Conservation (phyloP, 768 basidiomycete genomes). For the Pisolithus sp. region DNA sequence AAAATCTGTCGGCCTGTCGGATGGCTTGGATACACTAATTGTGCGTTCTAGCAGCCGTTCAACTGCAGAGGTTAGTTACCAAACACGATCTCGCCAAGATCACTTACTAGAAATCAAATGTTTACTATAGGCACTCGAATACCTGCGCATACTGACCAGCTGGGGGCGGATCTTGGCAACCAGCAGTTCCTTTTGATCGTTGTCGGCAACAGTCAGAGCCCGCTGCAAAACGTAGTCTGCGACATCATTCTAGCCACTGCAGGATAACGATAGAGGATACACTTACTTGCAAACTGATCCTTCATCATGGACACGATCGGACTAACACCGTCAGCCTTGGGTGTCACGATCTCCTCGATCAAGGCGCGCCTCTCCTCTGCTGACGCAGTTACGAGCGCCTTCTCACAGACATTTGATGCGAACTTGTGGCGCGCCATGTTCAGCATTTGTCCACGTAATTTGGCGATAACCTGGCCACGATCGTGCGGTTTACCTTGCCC, state of each 20-base stretch:
- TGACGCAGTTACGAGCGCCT: constrained; percentile 67
- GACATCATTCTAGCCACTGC: constrained; percentile 3
- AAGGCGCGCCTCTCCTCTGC: constrained; percentile 58
- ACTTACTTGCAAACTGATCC: constrained; percentile 84
- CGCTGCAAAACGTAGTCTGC: constrained; percentile 84
- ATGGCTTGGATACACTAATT: constrained; percentile 21
- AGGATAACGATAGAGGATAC: not conserved
- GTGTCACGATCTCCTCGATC: constrained; percentile 75
- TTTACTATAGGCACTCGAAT: constrained; percentile 69
- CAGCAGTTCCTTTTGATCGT: constrained; percentile 63
- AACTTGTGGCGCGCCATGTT: constrained; percentile 84
- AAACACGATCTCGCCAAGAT: not conserved
- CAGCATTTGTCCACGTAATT: constrained; percentile 73
- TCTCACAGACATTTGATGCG: constrained; percentile 94
- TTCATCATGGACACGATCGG: constrained; percentile 69
- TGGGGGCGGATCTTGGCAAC: constrained; percentile 60
- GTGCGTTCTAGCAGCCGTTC: constrained; percentile 63
- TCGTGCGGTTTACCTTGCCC: constrained; percentile 74
- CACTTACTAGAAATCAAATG: constrained; percentile 73
- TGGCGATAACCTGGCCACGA: constrained; percentile 54
- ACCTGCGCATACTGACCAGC: constrained; percentile 62
- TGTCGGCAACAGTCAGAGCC: constrained; percentile 61
- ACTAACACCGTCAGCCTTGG: constrained; percentile 60
- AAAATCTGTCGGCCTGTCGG: constrained; percentile 25
- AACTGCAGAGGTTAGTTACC: constrained; percentile 35